Evolutionary conservation across 2,329 filamentous ascomycete species (phyloP).

Genomic region (Cucurbitaria berberidis): DNA sequence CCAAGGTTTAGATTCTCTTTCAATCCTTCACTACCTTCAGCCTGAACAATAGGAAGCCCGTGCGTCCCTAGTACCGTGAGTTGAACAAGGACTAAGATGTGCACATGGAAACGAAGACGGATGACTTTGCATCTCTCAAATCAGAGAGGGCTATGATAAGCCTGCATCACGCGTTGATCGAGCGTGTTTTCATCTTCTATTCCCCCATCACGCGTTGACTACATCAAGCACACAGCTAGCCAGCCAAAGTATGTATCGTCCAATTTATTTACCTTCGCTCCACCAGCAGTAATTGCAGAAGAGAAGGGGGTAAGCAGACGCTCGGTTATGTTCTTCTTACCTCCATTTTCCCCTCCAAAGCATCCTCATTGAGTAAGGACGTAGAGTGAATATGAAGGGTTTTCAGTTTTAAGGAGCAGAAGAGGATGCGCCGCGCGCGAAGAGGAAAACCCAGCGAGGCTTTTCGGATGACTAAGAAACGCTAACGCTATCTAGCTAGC

Average conservation of each 20-base stretch:
- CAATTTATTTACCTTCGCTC: slow-evolving; percentile 56
- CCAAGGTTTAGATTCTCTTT: too few relatives aligned
- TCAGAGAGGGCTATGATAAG: too few relatives aligned
- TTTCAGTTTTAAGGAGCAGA: slow-evolving; percentile 49
- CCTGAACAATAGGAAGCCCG: too few relatives aligned
- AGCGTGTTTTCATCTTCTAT: background rate
- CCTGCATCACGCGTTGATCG: background rate
- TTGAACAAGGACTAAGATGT: too few relatives aligned
- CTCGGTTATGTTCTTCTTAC: slow-evolving; percentile 54
- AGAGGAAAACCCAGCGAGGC: slow-evolving; percentile 24
- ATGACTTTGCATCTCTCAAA: too few relatives aligned
- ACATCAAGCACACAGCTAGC: background rate
- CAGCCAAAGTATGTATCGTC: slow-evolving; percentile 49
- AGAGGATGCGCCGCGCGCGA: slow-evolving; percentile 31
- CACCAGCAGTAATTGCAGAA: slow-evolving; percentile 50
- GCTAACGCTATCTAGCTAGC: slow-evolving; percentile 18
- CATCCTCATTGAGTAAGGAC: slow-evolving; percentile 63
- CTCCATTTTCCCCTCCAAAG: slow-evolving; percentile 73
- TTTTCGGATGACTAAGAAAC: slow-evolving; percentile 36
- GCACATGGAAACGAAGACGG: too few relatives aligned
- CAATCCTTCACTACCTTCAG: too few relatives aligned
- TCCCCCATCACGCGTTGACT: background rate
- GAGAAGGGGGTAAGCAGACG: slow-evolving; percentile 66
- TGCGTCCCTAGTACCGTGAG: too few relatives aligned
- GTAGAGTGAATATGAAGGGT: slow-evolving; percentile 71